Evolutionary conservation across 257 asterid genomes (phyloP), one percentile per base, ranked within the genome.

Genomic region (Ligustrum vulgare): DNA sequence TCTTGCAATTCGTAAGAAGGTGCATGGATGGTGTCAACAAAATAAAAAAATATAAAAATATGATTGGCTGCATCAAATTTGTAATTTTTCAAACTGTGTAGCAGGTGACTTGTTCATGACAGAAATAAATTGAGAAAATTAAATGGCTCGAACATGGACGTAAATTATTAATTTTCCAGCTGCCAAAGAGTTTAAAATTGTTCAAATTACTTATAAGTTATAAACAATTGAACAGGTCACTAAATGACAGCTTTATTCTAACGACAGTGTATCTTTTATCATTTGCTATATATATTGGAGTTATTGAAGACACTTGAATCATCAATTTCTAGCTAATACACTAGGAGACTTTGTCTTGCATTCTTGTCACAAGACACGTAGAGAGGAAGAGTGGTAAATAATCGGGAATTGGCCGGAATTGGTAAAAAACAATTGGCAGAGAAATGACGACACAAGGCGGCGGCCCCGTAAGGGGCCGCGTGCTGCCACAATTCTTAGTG

Each of bases 211-310:
- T 65, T 43, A 23, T 8, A 58, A 22, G 3, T 65, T 43, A 23
- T 8, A 58, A 22, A 2, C 65, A 18, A 51, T 65, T 80, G 81
- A 70, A 72, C 6, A 22, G 73, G 76, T 77, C 78, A 43, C 74
- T 41, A 73, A 41, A 66, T 76, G 95, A 86, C 89, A 86, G 90
- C 89, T 80, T 73, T 70, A 3, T 77, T 20, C 73, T 70, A 85
- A 82, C 83, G 74, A 87, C 76, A 70, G 15, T 28, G 56, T 35
- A 71, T 28, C 51, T 3, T 64, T 9, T 13, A 15, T 3, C 13
- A 12, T 13, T 25, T 47, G 56, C 81, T 87, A 86, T 87, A 86
- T 78, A 84, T 83, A 84, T 63, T 68, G 67, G 54, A 6, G 20
- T 32, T 51, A 32, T 54, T 67, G 77, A 33, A 72, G 49, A 11